Conservation (phyloP, 129 eudicot species). For the Saussurea involucrata region DNA sequence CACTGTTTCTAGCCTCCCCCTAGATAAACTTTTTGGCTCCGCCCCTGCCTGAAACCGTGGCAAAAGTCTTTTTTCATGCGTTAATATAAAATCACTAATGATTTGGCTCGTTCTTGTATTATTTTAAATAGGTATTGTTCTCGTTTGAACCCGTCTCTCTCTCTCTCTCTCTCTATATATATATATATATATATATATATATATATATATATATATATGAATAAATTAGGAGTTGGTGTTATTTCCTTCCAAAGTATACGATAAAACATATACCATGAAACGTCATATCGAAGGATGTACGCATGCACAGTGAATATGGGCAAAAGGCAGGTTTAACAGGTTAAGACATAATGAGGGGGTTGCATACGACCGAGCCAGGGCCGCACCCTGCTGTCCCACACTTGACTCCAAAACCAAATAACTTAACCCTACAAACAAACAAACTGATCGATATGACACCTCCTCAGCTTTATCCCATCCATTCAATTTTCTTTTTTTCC, state of each 20-base stretch:
- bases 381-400: conserved; percentile 11
- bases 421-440: conserved; percentile 1
- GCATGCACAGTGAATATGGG: conserved; percentile 24
- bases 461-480: conserved; percentile 30
- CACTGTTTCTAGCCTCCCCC: too few relatives aligned
- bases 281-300: conserved; percentile 25
- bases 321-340: conserved; percentile 1
- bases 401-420: conserved; percentile 16
- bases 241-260: conserved; percentile 11
- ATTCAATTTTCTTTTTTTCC: not conserved
- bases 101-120: too few relatives aligned
- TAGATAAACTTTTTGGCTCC: too few relatives aligned
- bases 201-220: not conserved
- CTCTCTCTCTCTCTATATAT: too few relatives aligned
- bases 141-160: too few relatives aligned
- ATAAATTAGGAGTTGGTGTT: not conserved
- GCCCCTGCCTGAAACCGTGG: too few relatives aligned
- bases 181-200: not conserved
- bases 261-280: conserved; percentile 27
- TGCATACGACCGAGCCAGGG: conserved; percentile 7
- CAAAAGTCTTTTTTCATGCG: too few relatives aligned
- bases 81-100: too few relatives aligned
- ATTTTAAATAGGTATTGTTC: too few relatives aligned
- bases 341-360: not conserved
- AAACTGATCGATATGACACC: conserved; percentile 20